Base-by-base conservation (phyloP, 805 yeast genomes). In the Wickerhamiella hasegawae region DNA sequence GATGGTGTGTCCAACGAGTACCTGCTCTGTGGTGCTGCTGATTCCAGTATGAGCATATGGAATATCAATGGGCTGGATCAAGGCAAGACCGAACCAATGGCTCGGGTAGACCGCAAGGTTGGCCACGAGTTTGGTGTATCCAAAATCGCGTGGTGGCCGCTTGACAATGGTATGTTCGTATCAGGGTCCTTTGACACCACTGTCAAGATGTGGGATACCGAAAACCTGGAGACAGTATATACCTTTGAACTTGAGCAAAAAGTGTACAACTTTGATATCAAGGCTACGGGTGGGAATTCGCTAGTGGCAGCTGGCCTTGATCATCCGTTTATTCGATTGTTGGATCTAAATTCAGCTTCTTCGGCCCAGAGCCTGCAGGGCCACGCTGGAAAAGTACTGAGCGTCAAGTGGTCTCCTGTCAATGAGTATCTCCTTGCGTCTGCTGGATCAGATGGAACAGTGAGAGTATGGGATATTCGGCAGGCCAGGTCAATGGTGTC, bases 381-480 rank as follows among this genome's bases (percentile, higher is more conserved):
- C 9, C 78, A 72, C 42, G 63, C 63, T 2, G 71, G 74, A 1
- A 66, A 62, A 38, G 66, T 74, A 1, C 51, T 73, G 31, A 55
- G 72, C 19, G 72, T 76, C 21, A 70, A 73, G 47, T 83, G 93
- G 87, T 76, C 79, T 31, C 94, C 94, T 0, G 57, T 59, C 5
- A 59, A 69, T 41, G 55, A 71, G 0, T 57, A 76, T 46, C 41
- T 78, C 3, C 58, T 85, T 2, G 84, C 85, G 0, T 66, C 83
- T 3, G 94, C 94, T 1, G 84, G 87, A 16, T 66, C 71, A 14
- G 82, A 77, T 45, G 95, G 96, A 0, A 75, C 75, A 31, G 74
- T 79, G 6, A 66, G 79, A 35, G 51, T 85, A 0, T 85, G 96
- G 96, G 97, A 85, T 51, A 67, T 83, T 9, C 58, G 97, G 32